A percentile compares a stretch with the other conserved stretches of the same genome.
Evolutionary conservation across 1,284 basidiomycete species (phyloP).

Genomic region (Ceratobasidium theobromae): DNA sequence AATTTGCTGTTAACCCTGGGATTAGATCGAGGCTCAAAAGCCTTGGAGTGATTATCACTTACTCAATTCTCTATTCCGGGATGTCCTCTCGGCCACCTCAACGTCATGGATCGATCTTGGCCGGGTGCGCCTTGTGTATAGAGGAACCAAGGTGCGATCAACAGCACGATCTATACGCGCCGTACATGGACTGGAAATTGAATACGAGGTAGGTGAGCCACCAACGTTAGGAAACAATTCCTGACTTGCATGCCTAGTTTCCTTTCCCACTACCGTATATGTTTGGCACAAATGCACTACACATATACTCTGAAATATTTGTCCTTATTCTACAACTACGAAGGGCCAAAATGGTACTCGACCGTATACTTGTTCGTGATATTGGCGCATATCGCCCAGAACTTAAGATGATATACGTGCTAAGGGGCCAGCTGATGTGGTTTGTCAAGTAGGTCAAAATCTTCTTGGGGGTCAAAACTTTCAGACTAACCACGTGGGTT

Average conservation of each 20-base stretch:
- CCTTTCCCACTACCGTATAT: slow-evolving; percentile 83
- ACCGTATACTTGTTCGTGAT: slow-evolving; percentile 63
- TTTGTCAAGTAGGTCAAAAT: slow-evolving; percentile 68
- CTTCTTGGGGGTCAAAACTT: not conserved
- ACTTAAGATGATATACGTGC: slow-evolving; percentile 67
- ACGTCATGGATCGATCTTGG: slow-evolving; percentile 66
- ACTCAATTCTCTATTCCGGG: slow-evolving; percentile 73
- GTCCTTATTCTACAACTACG: slow-evolving; percentile 75
- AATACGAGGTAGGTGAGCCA: slow-evolving; percentile 59
- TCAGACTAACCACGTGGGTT: slow-evolving; percentile 6
- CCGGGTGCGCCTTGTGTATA: slow-evolving; percentile 71
- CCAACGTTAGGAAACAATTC: not conserved
- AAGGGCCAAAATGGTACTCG: slow-evolving; percentile 68
- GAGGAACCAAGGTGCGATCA: slow-evolving; percentile 51
- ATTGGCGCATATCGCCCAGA: slow-evolving; percentile 47
- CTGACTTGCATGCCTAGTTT: slow-evolving; percentile 38
- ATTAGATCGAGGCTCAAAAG: slow-evolving; percentile 68
- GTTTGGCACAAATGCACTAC: slow-evolving; percentile 61
- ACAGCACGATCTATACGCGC: slow-evolving; percentile 55
- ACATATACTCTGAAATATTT: slow-evolving; percentile 70
- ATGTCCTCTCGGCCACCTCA: slow-evolving; percentile 57
- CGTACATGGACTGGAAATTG: slow-evolving; percentile 66
- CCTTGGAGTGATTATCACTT: slow-evolving; percentile 83
- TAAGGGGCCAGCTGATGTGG: slow-evolving; percentile 76
- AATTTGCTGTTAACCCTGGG: not conserved